phyloP scores from a whole-genome alignment of 345 rosid species.

The Eucalyptus marginata region DNA sequence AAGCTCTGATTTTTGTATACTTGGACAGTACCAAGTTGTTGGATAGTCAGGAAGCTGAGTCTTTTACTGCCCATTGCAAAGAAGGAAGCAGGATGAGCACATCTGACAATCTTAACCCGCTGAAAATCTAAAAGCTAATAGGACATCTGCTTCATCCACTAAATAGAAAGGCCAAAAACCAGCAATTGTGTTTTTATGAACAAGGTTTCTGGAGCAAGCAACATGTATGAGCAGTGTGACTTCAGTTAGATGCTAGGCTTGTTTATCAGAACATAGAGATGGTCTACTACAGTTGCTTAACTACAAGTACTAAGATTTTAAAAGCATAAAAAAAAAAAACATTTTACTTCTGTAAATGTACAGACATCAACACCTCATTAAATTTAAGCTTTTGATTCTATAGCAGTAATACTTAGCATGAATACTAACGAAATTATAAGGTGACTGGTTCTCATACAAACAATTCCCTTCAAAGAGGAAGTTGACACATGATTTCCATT shows the following conservation, averaged over 20 bases:
- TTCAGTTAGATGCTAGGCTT: neutral
- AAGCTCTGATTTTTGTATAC: neutral
- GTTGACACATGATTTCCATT: neutral
- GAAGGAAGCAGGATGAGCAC: neutral
- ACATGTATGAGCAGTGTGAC: neutral
- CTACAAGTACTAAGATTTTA: neutral
- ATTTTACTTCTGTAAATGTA: no score
- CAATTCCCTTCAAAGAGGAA: neutral
- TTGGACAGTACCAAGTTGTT: neutral
- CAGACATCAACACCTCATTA: no score
- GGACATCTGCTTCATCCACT: neutral
- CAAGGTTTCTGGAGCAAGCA: neutral
- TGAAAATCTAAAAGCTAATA: neutral
- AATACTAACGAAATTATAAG: no score
- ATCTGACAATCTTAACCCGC: neutral
- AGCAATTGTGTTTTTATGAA: neutral
- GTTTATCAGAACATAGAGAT: neutral
- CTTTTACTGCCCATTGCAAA: neutral
- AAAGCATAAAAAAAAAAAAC: neutral
- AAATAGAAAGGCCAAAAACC: neutral
- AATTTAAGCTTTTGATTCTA: no score
- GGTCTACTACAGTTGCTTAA: neutral
- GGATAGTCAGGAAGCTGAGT: neutral
- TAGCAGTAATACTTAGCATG: no score
- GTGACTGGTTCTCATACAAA: no score